A percentile compares a stretch with the other conserved stretches of the same genome.
Evolutionary conservation across 176 grass and related monocot species (phyloP).

Genomic region (barley (Hordeum vulgare)): DNA sequence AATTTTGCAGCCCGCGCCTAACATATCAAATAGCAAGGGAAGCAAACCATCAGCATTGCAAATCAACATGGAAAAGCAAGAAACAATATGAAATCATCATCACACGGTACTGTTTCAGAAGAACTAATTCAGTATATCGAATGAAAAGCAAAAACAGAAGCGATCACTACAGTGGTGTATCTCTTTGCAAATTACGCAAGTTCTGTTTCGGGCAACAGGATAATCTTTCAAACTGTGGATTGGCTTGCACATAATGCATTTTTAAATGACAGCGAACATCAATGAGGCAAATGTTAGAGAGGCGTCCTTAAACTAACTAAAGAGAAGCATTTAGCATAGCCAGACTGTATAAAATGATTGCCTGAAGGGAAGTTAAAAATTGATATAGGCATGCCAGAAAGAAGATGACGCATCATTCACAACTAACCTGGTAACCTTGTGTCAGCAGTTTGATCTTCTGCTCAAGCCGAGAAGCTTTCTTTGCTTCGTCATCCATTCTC

Average conservation of each 20-base stretch:
- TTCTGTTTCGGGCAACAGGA: not conserved
- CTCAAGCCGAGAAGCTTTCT: slow-evolving; percentile 72
- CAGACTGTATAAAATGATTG: not conserved
- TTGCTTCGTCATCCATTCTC: slow-evolving; percentile 86
- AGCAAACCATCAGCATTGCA: slow-evolving; percentile 11
- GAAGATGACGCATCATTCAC: not conserved
- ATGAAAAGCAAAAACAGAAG: not conserved
- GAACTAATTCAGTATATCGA: not conserved
- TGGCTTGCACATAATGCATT: not conserved
- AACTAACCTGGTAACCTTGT: slow-evolving; percentile 79
- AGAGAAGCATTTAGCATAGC: not conserved
- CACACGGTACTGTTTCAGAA: not conserved
- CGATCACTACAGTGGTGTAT: not conserved
- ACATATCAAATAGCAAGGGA: slow-evolving; percentile 20
- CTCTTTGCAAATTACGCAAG: not conserved
- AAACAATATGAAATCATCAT: not conserved
- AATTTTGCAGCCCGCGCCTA: slow-evolving; percentile 60
- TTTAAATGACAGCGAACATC: not conserved
- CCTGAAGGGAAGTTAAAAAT: not conserved
- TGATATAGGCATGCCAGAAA: not conserved
- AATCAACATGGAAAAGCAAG: not conserved
- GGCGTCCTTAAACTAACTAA: not conserved
- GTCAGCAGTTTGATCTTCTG: slow-evolving; percentile 93
- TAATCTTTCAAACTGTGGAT: not conserved
- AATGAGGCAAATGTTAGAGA: not conserved